Conservation (phyloP, 176 grass and related monocot species). For the Juncus effusus region DNA sequence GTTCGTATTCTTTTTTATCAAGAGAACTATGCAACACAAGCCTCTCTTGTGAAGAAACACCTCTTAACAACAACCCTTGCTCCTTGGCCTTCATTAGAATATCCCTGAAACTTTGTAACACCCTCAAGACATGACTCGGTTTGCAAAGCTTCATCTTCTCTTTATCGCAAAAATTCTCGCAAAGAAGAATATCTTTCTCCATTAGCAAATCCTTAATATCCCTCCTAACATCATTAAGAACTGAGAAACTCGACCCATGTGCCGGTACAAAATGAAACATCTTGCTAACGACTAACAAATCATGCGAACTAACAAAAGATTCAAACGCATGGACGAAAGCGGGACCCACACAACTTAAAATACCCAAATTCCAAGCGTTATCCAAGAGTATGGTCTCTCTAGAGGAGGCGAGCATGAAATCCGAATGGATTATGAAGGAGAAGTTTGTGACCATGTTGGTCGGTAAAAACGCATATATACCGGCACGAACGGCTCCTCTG, state of each 20-base stretch:
- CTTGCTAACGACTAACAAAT: slow-evolving; percentile 20
- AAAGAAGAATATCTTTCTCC: slow-evolving; percentile 30
- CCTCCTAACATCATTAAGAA: slow-evolving; percentile 34
- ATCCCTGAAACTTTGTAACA: slow-evolving; percentile 30
- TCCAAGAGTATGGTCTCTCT: slow-evolving; percentile 51
- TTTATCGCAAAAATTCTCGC: slow-evolving; percentile 22
- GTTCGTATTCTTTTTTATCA: slow-evolving; percentile 32
- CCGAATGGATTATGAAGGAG: slow-evolving; percentile 65
- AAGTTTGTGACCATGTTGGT: slow-evolving; percentile 64
- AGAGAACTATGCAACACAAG: slow-evolving; percentile 39
- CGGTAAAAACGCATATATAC: slow-evolving; percentile 62
- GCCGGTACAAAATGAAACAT: slow-evolving; percentile 48
- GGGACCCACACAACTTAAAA: slow-evolving; percentile 46
- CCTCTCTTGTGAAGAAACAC: slow-evolving; percentile 36
- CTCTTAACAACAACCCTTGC: slow-evolving; percentile 17
- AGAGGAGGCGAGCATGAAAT: slow-evolving; percentile 59
- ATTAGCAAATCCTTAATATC: slow-evolving; percentile 34
- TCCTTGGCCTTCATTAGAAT: slow-evolving; percentile 33
- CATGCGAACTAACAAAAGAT: slow-evolving; percentile 40
- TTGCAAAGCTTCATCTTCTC: slow-evolving; percentile 27
- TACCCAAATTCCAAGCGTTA: slow-evolving; percentile 63
- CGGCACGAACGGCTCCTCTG: slow-evolving; percentile 20
- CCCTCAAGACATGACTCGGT: slow-evolving; percentile 32
- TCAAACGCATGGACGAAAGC: slow-evolving; percentile 56
- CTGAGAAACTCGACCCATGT: background rate